These are phyloP conservation scores for Kalmusia sp. DNA, from an alignment of 2,329 filamentous ascomycete species.

Conservation along the genomic window DNA sequence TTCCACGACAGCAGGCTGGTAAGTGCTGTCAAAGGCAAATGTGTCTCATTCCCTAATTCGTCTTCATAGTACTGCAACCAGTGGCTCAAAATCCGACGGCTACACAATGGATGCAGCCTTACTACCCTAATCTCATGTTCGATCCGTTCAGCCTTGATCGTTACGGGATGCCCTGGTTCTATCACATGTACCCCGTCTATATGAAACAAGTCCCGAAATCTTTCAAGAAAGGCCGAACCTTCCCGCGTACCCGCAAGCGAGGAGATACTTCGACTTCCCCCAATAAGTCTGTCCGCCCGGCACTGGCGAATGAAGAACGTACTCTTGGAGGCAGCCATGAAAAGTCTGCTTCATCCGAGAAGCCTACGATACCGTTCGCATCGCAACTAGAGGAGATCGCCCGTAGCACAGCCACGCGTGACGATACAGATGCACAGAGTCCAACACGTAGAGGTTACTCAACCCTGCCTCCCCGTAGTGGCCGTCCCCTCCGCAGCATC, in stretches of 20 bases:
- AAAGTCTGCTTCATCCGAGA: too few relatives aligned
- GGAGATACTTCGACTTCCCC: background rate
- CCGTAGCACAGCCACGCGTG: slow-evolving; percentile 6
- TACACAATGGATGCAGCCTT: background rate
- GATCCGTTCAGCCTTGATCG: slow-evolving; percentile 30
- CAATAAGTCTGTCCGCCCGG: background rate
- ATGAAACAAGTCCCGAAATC: slow-evolving; percentile 22
- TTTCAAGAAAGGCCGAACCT: slow-evolving; percentile 18
- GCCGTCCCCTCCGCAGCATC: slow-evolving; percentile 6
- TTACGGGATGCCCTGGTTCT: slow-evolving; percentile 36
- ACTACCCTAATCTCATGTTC: slow-evolving; percentile 10
- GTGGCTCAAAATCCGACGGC: background rate
- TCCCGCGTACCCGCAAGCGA: slow-evolving; percentile 13
- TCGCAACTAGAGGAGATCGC: slow-evolving; percentile 14
- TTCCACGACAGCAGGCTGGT: slow-evolving; percentile 23
- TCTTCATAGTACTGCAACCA: background rate
- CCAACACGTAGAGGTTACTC: background rate
- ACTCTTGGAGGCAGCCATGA: slow-evolving; percentile 18
- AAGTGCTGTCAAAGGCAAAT: background rate
- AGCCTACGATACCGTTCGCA: background rate
- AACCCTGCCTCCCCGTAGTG: slow-evolving; percentile 15
- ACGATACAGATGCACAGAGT: background rate
- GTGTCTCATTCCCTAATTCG: background rate
- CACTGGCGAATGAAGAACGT: background rate
- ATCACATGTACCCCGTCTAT: slow-evolving; percentile 38